Base-by-base conservation (phyloP, 2,329 filamentous ascomycete genomes). In the Ophiostoma ips region DNA sequence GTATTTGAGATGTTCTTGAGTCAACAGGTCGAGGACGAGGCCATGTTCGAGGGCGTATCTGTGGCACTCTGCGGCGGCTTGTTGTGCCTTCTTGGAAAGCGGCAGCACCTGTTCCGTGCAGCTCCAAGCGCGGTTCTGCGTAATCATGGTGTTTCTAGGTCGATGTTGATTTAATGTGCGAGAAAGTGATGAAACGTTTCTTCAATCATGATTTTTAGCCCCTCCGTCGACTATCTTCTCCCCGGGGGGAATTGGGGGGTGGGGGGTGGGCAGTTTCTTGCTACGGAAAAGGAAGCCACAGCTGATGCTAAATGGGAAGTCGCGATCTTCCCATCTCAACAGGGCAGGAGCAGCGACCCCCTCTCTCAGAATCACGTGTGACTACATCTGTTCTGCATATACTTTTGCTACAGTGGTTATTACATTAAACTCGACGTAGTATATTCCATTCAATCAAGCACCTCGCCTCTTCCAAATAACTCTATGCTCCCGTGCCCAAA, bases 1-100 rank as follows among this genome's bases (percentile, higher is more conserved):
- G 21, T 48, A 54, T 4, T 36, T 18, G 8, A 52, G 46, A 8
- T 53, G 47, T 2, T 53, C 52, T 24, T 46, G 34, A 3, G 46
- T 53, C 18, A 48, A 37, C 34, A 54, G 28, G 3, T 12, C 16
- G 7, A 50, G 21, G 9, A 56, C 31, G 3, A 56, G 55, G 5
- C 15, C 52, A 5, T 49, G 45, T 3, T 44, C 34, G 15, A 10
- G 36, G 6, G 53, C 53, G 10, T 55, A 54, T 5, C 34, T 35
- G 15, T 30, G 37, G 21, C 48, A 43, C 1, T 55, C 49, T 3
- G 15, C 8, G 12, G 35, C 38, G 2, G 49, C 51, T 6, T 28
- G 21, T 8, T 24, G 45, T 19, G 46, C n/a, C n/a, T 43, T 43
- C 4, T 45, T 43, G 0, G 38, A 34, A 7, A 52, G 28, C 11